Evolutionary conservation across 2,329 filamentous ascomycete species (phyloP).

Genomic region (Albophoma yamanashiensis): DNA sequence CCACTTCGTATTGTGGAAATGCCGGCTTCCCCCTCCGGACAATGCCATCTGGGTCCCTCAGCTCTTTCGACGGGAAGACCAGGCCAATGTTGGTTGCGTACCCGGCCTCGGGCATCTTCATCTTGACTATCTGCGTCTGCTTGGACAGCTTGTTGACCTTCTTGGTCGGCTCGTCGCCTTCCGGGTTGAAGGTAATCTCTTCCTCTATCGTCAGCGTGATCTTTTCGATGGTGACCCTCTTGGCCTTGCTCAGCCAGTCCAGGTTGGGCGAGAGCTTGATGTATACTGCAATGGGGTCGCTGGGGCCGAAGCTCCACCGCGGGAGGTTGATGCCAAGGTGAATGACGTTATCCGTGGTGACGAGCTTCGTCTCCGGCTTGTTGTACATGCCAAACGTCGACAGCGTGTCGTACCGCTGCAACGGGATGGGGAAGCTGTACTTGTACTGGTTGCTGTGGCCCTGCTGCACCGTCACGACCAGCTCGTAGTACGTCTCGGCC

Average conservation of each 20-base stretch:
- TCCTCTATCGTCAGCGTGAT: constrained; percentile 93
- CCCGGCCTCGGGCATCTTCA: constrained; percentile 80
- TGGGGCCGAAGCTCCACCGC: constrained; percentile 90
- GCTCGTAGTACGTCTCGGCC: constrained; percentile 94
- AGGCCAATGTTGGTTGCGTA: constrained; percentile 89
- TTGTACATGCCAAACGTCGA: constrained; percentile 99
- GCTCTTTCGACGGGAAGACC: constrained; percentile 81
- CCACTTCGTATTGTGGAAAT: constrained; percentile 82
- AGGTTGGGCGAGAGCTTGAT: constrained; percentile 88
- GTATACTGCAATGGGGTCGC: constrained; percentile 92
- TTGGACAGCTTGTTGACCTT: constrained; percentile 83
- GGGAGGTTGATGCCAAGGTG: constrained; percentile 87
- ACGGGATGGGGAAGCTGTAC: constrained; percentile 81
- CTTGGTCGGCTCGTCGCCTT: constrained; percentile 87
- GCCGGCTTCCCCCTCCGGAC: constrained; percentile 74
- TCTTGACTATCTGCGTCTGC: constrained; percentile 69
- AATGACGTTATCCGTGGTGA: constrained; percentile 80
- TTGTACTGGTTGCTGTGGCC: constrained; percentile 79
- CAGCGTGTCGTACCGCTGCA: constrained; percentile 89
- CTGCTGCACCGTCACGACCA: constrained; percentile 92
- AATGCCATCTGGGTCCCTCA: constrained; percentile 79
- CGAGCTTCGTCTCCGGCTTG: constrained; percentile 78
- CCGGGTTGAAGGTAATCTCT: constrained; percentile 97
- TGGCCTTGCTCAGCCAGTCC: constrained; percentile 84
- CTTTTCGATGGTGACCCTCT: constrained; percentile 84